Evolutionary conservation across 805 yeast species (phyloP).

Genomic region (Sporopachydermia quercuum): DNA sequence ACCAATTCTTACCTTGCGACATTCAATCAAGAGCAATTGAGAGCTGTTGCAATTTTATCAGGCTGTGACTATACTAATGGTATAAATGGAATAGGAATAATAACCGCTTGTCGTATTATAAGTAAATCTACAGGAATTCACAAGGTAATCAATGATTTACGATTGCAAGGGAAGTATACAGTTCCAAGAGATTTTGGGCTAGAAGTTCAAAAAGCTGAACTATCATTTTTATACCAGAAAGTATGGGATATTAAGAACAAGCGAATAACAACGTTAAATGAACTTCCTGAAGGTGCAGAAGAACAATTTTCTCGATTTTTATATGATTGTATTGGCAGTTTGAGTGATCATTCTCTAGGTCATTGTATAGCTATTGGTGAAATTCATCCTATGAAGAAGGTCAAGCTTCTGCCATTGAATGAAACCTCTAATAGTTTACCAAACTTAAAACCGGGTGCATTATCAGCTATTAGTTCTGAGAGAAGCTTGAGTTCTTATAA

Average conservation of each 20-base stretch:
- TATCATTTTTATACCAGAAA: constrained; percentile 74
- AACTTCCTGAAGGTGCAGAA: constrained; percentile 27
- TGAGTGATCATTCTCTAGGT: not conserved
- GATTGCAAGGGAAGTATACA: constrained; percentile 40
- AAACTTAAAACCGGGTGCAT: no score
- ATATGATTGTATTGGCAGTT: constrained; percentile 25
- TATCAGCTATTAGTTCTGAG: no score
- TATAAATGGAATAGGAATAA: constrained; percentile 63
- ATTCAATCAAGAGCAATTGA: constrained; percentile 35
- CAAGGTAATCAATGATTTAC: constrained; percentile 36
- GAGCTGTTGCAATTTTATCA: constrained; percentile 72
- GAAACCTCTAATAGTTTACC: no score
- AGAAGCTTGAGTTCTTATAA: no score
- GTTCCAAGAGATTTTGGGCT: constrained; percentile 43
- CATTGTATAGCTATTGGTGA: not conserved
- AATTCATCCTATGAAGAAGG: not conserved
- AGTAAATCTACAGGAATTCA: constrained; percentile 18
- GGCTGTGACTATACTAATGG: constrained; percentile 97
- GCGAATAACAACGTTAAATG: constrained; percentile 41
- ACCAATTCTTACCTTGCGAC: not conserved
- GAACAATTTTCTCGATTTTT: constrained; percentile 3
- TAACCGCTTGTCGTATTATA: constrained; percentile 37
- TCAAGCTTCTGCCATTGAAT: no score
- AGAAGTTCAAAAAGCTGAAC: constrained; percentile 51
- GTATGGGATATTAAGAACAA: constrained; percentile 56